Conservation (phyloP, 192 early-diverging fungal genomes). For the Gaertneriomyces semiglobifer region DNA sequence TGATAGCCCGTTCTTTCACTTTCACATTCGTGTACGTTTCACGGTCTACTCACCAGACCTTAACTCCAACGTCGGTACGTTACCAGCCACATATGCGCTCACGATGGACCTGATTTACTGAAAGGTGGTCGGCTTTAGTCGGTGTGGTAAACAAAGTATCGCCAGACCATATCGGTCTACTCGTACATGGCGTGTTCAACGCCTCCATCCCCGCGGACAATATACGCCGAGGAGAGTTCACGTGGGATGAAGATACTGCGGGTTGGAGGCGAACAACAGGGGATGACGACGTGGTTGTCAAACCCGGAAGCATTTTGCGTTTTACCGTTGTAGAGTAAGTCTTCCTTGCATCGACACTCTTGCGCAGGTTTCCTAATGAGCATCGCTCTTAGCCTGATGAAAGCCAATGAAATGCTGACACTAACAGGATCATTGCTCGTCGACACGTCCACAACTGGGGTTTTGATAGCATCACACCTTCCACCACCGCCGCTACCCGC, state of each 20-base stretch:
- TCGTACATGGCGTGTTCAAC: slow-evolving; percentile 93
- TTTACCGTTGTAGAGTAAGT: slow-evolving; percentile 27
- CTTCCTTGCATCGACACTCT: neutral
- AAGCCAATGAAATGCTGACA: slow-evolving; percentile 78
- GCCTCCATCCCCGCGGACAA: slow-evolving; percentile 85
- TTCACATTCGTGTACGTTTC: slow-evolving; percentile 66
- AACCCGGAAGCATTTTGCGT: slow-evolving; percentile 12
- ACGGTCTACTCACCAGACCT: slow-evolving; percentile 75
- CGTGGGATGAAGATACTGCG: slow-evolving; percentile 52
- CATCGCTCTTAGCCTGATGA: slow-evolving; percentile 57
- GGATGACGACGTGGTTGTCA: slow-evolving; percentile 42
- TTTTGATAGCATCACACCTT: slow-evolving; percentile 23
- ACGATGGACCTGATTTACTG: neutral
- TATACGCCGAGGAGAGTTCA: slow-evolving; percentile 72
- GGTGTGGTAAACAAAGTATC: slow-evolving; percentile 90
- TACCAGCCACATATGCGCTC: neutral
- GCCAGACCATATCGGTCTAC: slow-evolving; percentile 87
- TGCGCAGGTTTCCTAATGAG: neutral
- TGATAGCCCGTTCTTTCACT: slow-evolving; percentile 82
- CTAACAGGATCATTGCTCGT: slow-evolving; percentile 69
- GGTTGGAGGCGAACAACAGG: slow-evolving; percentile 26
- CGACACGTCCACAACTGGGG: slow-evolving; percentile 32
- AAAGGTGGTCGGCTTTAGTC: slow-evolving; percentile 36
- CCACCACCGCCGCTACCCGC: slow-evolving; percentile 26
- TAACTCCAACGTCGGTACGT: slow-evolving; percentile 58